phyloP scores from a whole-genome alignment of 345 rosid genomes.

The Orychophragmus violaceus region DNA sequence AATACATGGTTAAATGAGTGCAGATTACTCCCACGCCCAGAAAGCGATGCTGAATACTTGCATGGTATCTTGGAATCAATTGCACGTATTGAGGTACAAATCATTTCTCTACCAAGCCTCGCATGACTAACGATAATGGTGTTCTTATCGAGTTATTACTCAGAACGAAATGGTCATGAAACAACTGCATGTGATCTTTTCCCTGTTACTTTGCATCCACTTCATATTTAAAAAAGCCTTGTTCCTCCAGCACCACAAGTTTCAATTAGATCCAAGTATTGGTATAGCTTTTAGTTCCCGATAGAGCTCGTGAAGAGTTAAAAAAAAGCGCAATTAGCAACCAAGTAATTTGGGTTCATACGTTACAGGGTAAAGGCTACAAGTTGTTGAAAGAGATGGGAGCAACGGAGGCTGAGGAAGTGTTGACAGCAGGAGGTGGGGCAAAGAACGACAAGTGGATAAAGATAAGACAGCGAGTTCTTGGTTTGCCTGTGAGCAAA shows the following conservation, averaged over 20 bases:
- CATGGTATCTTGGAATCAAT: constrained; percentile 91
- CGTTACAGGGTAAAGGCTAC: constrained; percentile 62
- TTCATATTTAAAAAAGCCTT: background rate
- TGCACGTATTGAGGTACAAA: constrained; percentile 75
- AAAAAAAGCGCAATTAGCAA: background rate
- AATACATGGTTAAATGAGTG: background rate
- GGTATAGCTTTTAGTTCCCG: background rate
- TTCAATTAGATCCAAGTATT: background rate
- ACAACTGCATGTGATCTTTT: too few species aligned
- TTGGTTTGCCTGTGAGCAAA: constrained; percentile 61
- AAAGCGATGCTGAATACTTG: constrained; percentile 69
- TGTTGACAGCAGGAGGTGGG: constrained; percentile 84
- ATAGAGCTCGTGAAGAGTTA: background rate
- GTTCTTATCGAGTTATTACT: background rate
- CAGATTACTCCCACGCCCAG: constrained; percentile 86
- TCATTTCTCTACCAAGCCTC: background rate
- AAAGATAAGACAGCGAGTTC: constrained; percentile 61
- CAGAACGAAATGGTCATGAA: background rate
- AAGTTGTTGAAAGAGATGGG: constrained; percentile 68
- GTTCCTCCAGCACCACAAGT: background rate
- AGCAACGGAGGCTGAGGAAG: constrained; percentile 71
- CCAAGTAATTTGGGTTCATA: background rate
- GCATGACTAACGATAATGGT: background rate
- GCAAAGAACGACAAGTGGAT: constrained; percentile 79
- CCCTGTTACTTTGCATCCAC: background rate